Percentiles rank a stretch among this genome's conserved stretches.
Conservation (phyloP, 2,329 filamentous ascomycete species). For the Ceratocystis lukuohia region DNA sequence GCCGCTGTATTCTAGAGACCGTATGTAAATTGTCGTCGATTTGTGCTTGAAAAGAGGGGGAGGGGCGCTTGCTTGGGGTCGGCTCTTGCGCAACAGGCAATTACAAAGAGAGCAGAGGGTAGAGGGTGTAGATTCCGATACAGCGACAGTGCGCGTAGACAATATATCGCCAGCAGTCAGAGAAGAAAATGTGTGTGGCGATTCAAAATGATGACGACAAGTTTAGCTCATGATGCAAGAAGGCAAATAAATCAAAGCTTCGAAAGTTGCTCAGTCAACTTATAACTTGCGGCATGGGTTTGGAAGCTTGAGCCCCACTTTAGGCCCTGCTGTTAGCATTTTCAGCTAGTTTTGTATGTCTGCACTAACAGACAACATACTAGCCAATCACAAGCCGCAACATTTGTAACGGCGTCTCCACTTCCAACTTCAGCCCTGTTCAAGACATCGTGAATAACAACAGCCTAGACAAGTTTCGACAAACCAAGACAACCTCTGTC, state of each 20-base stretch:
- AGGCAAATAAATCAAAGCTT: neutral
- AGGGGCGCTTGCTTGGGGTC: neutral
- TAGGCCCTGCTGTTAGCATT: neutral
- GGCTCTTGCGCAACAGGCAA: neutral
- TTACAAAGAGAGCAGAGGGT: neutral
- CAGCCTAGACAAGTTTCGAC: neutral
- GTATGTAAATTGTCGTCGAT: neutral
- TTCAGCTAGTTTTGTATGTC: neutral
- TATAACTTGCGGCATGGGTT: neutral
- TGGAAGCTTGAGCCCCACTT: conserved; percentile 1
- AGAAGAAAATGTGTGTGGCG: neutral
- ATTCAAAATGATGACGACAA: neutral
- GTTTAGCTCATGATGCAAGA: neutral
- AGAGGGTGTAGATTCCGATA: neutral
- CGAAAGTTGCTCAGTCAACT: neutral
- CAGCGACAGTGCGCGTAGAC: neutral
- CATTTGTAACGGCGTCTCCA: neutral
- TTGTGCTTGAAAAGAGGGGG: neutral
- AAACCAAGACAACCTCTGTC: too few relatives aligned
- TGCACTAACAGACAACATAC: neutral
- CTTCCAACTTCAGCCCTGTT: neutral
- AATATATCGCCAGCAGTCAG: neutral
- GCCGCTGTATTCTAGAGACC: neutral
- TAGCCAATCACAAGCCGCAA: neutral
- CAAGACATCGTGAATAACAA: neutral